phyloP scores from a whole-genome alignment of 768 basidiomycete species.

The Russula compacta region DNA sequence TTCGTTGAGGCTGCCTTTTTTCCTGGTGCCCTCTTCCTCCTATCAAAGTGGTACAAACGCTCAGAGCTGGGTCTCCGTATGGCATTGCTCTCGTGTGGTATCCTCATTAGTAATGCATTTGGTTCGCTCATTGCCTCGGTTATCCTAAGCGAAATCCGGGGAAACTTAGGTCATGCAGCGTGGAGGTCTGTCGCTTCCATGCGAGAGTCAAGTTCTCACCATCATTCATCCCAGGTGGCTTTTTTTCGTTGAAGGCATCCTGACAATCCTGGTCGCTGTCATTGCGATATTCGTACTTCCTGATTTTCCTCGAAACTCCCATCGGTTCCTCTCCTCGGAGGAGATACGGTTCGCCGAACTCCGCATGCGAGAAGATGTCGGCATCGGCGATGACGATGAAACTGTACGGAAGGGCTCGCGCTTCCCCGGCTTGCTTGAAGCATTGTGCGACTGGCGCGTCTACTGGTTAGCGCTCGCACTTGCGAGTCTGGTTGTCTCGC shows the following conservation, averaged over 20 bases:
- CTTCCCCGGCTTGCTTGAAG: constrained; percentile 43
- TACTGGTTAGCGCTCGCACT: constrained; percentile 70
- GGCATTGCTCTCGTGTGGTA: constrained; percentile 62
- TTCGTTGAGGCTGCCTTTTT: constrained; percentile 52
- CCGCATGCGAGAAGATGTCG: constrained; percentile 58
- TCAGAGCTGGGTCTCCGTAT: constrained; percentile 62
- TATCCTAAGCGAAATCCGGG: constrained; percentile 65
- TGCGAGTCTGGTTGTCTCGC: constrained; percentile 48
- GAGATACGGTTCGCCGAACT: constrained; percentile 48
- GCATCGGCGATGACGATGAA: constrained; percentile 41
- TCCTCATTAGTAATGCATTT: constrained; percentile 73
- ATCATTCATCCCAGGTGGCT: constrained; percentile 44
- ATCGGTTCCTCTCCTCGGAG: constrained; percentile 48
- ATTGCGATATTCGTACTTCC: constrained; percentile 57
- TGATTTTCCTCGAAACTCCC: constrained; percentile 57
- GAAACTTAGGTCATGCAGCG: constrained; percentile 53
- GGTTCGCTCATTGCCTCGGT: constrained; percentile 71
- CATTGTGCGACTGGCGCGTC: constrained; percentile 71
- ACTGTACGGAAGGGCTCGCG: constrained; percentile 30
- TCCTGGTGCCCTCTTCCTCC: constrained; percentile 54
- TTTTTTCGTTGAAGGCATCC: constrained; percentile 57
- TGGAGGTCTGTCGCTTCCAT: constrained; percentile 47
- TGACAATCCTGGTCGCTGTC: constrained; percentile 47
- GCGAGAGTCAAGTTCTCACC: not conserved
- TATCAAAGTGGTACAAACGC: constrained; percentile 67